phyloP scores from a whole-genome alignment of 768 basidiomycete genomes.

The Myochromella boudieri region DNA sequence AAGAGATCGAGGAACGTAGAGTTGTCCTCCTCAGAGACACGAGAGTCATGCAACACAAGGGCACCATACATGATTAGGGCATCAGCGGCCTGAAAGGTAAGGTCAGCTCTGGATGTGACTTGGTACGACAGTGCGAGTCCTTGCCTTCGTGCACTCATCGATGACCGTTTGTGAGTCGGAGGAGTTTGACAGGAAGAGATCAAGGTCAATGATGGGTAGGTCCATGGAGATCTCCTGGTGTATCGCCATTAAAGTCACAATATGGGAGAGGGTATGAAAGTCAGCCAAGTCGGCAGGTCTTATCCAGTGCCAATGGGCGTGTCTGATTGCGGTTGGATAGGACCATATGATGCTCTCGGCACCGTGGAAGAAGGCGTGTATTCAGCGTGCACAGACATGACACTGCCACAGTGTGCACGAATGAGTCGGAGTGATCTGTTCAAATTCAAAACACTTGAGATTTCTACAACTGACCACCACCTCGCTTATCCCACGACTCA shows the following conservation, averaged over 20 bases:
- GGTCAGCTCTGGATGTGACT: constrained; percentile 4
- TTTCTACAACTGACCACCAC: constrained; percentile 33
- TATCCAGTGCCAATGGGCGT: no score
- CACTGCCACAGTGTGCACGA: constrained; percentile 17
- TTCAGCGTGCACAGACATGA: constrained; percentile 12
- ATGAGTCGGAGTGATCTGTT: constrained; percentile 20
- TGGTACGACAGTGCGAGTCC: constrained; percentile 3
- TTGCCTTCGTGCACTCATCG: constrained; percentile 68
- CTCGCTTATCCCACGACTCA: constrained; percentile 29
- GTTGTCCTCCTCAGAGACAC: constrained; percentile 84
- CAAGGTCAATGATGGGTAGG: constrained; percentile 76
- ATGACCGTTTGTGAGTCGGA: constrained; percentile 44
- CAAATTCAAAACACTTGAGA: no score
- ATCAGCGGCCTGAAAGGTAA: constrained; percentile 61
- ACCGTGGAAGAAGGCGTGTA: constrained; percentile 2
- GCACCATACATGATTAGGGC: constrained; percentile 86
- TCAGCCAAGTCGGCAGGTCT: no score
- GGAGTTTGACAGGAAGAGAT: constrained; percentile 58
- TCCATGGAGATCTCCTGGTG: constrained; percentile 41
- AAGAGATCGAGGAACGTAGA: constrained; percentile 80
- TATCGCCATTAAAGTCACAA: constrained; percentile 34
- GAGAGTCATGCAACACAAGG: constrained; percentile 79
- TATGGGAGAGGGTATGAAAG: no score
- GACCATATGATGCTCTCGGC: constrained; percentile 14
- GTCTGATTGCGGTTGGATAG: constrained; percentile 5